phyloP scores from a whole-genome alignment of 108 stramenopile genomes.

The Aurantiochytrium sp. region DNA sequence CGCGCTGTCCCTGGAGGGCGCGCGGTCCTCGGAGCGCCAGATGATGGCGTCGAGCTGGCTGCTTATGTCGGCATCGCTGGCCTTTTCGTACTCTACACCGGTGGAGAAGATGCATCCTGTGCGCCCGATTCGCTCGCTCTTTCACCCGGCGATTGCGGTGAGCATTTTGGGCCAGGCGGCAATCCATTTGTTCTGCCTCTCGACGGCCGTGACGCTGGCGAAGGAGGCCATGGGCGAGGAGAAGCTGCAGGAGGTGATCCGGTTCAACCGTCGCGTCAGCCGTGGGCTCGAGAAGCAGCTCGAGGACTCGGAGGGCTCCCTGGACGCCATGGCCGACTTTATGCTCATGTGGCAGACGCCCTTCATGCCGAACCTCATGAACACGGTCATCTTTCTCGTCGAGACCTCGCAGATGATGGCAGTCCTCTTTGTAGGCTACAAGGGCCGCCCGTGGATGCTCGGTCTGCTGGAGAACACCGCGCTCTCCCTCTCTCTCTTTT shows the following conservation, averaged over 20 bases:
- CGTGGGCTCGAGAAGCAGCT: conserved; percentile 59
- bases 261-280: conserved; percentile 36
- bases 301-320: conserved; percentile 70
- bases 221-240: conserved; percentile 56
- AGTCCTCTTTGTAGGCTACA: conserved; percentile 94
- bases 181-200: conserved; percentile 81
- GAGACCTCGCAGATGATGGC: conserved; percentile 65
- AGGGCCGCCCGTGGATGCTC: conserved; percentile 96
- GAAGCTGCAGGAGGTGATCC: conserved; percentile 4
- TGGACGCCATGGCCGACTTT: conserved; percentile 82
- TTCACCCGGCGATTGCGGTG: conserved; percentile 86
- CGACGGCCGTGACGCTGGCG: conserved; percentile 68
- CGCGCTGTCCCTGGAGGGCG: conserved; percentile 90
- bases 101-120: conserved; percentile 81
- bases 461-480: conserved; percentile 91
- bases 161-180: conserved; percentile 86
- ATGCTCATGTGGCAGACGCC: conserved; percentile 37
- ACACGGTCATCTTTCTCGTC: conserved; percentile 84
- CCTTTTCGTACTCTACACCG: conserved; percentile 86
- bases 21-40: conserved; percentile 91
- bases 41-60: conserved; percentile 90
- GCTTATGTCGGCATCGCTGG: conserved; percentile 82
- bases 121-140: conserved; percentile 85
- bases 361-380: conserved; percentile 86
- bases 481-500: conserved; percentile 77